phyloP scores from a whole-genome alignment of 345 rosid genomes.

The Viola odorata region DNA sequence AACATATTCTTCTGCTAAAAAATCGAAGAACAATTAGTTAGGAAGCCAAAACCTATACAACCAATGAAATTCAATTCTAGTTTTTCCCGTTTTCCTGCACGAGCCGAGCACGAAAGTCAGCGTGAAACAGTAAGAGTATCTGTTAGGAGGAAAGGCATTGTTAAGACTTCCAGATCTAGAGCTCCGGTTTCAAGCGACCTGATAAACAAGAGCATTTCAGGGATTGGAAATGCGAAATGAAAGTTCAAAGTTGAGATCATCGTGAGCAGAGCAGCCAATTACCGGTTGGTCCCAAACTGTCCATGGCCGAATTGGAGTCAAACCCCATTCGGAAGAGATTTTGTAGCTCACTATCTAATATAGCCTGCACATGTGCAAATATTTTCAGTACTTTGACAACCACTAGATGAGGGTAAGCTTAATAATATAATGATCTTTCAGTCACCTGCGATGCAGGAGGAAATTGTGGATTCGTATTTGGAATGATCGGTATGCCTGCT shows the following conservation, averaged over 20 bases:
- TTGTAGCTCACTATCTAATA: slow-evolving; percentile 62
- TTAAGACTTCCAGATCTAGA: slow-evolving; percentile 23
- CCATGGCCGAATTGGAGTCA: slow-evolving; percentile 52
- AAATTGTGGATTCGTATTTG: slow-evolving; percentile 48
- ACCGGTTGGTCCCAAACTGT: slow-evolving; percentile 58
- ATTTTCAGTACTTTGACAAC: slow-evolving; percentile 3
- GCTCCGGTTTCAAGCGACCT: slow-evolving; percentile 72
- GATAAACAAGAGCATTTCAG: slow-evolving; percentile 6
- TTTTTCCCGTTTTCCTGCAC: slow-evolving; percentile 5
- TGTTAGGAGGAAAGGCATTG: slow-evolving; percentile 21
- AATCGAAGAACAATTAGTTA: slow-evolving; percentile 40
- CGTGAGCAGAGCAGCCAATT: slow-evolving; percentile 11
- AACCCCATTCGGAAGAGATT: slow-evolving; percentile 72
- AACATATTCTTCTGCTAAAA: slow-evolving; percentile 49
- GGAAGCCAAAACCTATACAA: slow-evolving; percentile 52
- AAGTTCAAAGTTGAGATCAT: neutral
- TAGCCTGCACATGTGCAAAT: slow-evolving; percentile 32
- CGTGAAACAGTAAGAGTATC: slow-evolving; percentile 20
- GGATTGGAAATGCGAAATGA: neutral
- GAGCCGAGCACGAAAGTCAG: slow-evolving; percentile 26
- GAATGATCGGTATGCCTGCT: slow-evolving; percentile 42
- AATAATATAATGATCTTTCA: neutral
- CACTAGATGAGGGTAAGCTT: neutral
- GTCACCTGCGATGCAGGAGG: slow-evolving; percentile 58
- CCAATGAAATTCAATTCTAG: slow-evolving; percentile 13